Evolutionary conservation across 768 basidiomycete genomes (phyloP).

Genomic region (Pleurotus ostreatus): DNA sequence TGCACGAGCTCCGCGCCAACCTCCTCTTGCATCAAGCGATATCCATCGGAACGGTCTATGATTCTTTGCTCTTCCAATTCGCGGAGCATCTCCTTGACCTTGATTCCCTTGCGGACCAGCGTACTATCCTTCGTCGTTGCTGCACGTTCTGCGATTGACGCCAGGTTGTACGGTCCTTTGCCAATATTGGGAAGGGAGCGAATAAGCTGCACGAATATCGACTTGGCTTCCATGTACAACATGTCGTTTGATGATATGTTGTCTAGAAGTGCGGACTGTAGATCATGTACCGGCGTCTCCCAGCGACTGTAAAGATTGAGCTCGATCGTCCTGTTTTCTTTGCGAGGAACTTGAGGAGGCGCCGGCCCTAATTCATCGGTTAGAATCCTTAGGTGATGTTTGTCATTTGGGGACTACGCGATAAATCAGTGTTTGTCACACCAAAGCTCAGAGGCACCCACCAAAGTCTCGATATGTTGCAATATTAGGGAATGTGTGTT

Average conservation of each 20-base stretch:
- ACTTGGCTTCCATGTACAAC: constrained; percentile 99
- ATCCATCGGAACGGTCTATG: constrained; percentile 78
- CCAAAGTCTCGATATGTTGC: constrained; percentile 93
- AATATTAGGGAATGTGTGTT: constrained; percentile 95
- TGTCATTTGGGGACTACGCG: constrained; percentile 89
- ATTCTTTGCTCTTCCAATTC: constrained; percentile 91
- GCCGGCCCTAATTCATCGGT: constrained; percentile 95
- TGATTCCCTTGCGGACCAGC: constrained; percentile 95
- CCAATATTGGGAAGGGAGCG: constrained; percentile 89
- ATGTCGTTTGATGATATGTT: constrained; percentile 97
- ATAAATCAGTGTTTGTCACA: constrained; percentile 6
- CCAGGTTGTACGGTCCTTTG: constrained; percentile 85
- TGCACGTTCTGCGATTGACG: constrained; percentile 87
- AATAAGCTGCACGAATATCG: constrained; percentile 96
- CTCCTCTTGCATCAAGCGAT: constrained; percentile 96
- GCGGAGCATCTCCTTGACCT: constrained; percentile 98
- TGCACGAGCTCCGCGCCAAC: constrained; percentile 93
- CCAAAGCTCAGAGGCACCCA: constrained; percentile 22
- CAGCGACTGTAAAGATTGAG: constrained; percentile 92
- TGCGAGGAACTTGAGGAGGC: constrained; percentile 93
- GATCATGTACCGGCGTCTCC: constrained; percentile 98
- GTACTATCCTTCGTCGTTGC: constrained; percentile 97
- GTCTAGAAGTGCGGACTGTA: constrained; percentile 95
- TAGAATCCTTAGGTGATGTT: constrained; percentile 93
- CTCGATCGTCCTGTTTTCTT: constrained; percentile 95